phyloP scores from a whole-genome alignment of 2,329 filamentous ascomycete genomes.

The Ophiostoma pallidulum region DNA sequence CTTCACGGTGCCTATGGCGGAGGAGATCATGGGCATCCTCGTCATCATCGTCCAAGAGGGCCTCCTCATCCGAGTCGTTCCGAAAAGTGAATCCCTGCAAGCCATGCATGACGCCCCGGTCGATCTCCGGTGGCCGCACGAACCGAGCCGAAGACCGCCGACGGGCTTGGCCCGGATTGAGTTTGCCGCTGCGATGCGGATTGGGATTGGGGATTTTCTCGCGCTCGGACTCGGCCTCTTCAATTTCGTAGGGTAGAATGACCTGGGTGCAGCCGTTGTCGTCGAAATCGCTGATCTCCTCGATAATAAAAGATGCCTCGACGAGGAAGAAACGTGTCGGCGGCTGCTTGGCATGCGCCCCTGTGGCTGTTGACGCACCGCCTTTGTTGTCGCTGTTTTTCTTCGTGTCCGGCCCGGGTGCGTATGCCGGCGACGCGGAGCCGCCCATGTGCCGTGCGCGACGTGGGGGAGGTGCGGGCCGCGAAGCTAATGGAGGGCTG shows the following conservation, averaged over 20 bases:
- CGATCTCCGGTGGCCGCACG: slow-evolving; percentile 25
- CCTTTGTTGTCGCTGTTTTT: not conserved
- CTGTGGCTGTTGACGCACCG: not conserved
- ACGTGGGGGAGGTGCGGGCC: slow-evolving; percentile 4
- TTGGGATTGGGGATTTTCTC: not conserved
- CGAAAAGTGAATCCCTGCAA: slow-evolving; percentile 38
- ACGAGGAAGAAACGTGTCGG: not conserved
- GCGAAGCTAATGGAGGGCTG: slow-evolving; percentile 1
- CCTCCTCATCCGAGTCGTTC: slow-evolving; percentile 22
- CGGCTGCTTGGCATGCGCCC: not conserved
- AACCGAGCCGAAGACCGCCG: slow-evolving; percentile 3
- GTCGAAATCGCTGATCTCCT: slow-evolving; percentile 37
- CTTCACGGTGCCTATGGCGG: slow-evolving; percentile 33
- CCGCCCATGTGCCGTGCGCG: slow-evolving; percentile 11
- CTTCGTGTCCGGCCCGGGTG: not conserved
- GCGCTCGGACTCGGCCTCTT: slow-evolving; percentile 27
- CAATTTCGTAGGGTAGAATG: slow-evolving; percentile 37
- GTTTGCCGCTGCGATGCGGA: slow-evolving; percentile 25
- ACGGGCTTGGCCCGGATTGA: not conserved
- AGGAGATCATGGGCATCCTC: slow-evolving; percentile 25
- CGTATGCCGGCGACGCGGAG: not conserved
- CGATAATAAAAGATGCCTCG: slow-evolving; percentile 29
- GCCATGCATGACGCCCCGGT: slow-evolving; percentile 34
- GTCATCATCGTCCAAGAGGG: slow-evolving; percentile 29
- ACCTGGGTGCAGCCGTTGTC: slow-evolving; percentile 34